Conservation (phyloP, 2,329 filamentous ascomycete species). For the Colletotrichum kahawae region DNA sequence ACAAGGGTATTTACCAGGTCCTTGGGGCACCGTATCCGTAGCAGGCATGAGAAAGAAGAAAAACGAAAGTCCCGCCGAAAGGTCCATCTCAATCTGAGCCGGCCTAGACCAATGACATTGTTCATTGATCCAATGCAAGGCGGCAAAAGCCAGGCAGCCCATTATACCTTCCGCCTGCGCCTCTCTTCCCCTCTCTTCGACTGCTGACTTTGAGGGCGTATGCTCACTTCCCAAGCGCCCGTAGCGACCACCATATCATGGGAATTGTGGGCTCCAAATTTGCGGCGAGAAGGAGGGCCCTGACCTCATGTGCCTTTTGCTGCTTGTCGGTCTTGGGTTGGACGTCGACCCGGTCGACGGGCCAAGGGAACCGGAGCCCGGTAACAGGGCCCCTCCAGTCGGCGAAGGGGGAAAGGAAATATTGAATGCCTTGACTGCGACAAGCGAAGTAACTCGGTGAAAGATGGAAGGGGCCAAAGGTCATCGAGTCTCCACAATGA, state of each 20-base stretch:
- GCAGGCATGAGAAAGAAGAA: neutral
- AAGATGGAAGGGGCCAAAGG: neutral
- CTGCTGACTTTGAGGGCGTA: neutral
- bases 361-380: constrained; percentile 10
- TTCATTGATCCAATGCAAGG: neutral
- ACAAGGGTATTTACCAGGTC: constrained; percentile 3
- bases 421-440: neutral
- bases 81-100: neutral
- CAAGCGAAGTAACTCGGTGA: neutral
- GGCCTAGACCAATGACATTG: neutral
- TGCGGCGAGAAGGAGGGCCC: neutral
- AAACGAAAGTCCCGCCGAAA: neutral
- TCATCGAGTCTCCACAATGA: neutral
- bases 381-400: neutral
- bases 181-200: neutral
- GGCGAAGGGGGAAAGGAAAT: neutral
- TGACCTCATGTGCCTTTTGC: neutral
- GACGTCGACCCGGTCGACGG: constrained; percentile 8
- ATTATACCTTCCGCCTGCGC: neutral
- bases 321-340: constrained; percentile 11
- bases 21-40: neutral
- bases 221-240: neutral
- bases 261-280: neutral
- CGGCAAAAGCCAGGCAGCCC: neutral
- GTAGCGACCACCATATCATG: neutral